Percentiles rank a stretch among this genome's conserved stretches.
Conservation (phyloP, 148 eudicot genomes). For the Nepenthes mirabilis region DNA sequence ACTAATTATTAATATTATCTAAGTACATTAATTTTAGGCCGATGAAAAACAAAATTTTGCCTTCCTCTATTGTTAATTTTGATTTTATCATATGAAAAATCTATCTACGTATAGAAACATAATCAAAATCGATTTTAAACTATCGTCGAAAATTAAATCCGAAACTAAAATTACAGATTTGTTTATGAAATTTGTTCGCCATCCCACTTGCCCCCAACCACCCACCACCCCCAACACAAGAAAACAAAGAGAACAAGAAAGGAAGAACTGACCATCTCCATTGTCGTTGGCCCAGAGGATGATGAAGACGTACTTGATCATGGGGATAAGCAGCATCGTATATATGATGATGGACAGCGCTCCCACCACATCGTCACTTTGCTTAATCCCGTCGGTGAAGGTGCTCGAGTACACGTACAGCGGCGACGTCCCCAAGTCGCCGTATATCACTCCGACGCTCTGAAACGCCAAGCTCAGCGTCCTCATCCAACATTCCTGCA, state of each 20-base stretch:
- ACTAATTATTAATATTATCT: no score
- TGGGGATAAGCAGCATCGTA: constrained; percentile 23
- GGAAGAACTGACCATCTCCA: constrained; percentile 22
- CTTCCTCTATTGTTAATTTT: no score
- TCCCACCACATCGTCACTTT: constrained; percentile 23
- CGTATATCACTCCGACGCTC: constrained; percentile 24
- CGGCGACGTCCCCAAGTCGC: constrained; percentile 36
- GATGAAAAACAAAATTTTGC: no score
- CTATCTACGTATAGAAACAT: no score
- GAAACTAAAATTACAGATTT: no score
- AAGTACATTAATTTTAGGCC: no score
- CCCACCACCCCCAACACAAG: neutral
- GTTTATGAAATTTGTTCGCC: neutral
- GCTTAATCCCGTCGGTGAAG: constrained; percentile 19
- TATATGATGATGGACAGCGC: constrained; percentile 25
- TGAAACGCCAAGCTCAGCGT: neutral
- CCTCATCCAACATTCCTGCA: neutral
- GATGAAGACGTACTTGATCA: constrained; percentile 29
- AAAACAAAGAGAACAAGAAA: no score
- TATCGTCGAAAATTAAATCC: no score
- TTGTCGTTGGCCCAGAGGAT: constrained; percentile 30
- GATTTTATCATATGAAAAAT: no score
- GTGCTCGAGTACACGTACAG: constrained; percentile 22
- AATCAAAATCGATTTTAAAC: no score
- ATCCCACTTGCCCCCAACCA: no score